Percentiles rank a stretch among this genome's conserved stretches.
phyloP scores from a whole-genome alignment of 352 stramenopile species.

The Peronosclerospora sorghi region DNA sequence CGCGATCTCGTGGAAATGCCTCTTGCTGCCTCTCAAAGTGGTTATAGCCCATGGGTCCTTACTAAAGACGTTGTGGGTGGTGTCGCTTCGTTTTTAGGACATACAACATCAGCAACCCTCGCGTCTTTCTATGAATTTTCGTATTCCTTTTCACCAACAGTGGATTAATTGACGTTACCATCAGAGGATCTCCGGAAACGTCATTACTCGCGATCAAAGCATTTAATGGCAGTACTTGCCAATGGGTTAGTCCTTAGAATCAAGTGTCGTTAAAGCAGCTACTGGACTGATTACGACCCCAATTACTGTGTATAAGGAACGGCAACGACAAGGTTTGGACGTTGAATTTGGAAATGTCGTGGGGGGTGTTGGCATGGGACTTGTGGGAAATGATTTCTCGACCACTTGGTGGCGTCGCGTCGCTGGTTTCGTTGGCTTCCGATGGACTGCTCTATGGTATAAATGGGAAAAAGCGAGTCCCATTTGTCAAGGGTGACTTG shows the following conservation, averaged over 20 bases:
- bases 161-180: conserved; percentile 69
- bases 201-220: conserved; percentile 54
- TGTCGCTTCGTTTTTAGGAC: conserved; percentile 58
- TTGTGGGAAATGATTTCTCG: conserved; percentile 71
- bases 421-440: conserved; percentile 62
- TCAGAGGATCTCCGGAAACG: conserved; percentile 44
- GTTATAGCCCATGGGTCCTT: conserved; percentile 68
- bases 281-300: conserved; percentile 68
- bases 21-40: conserved; percentile 45
- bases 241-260: conserved; percentile 55
- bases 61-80: conserved; percentile 60
- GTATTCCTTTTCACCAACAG: conserved; percentile 69
- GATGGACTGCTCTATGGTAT: conserved; percentile 66
- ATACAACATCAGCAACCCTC: conserved; percentile 55
- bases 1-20: conserved; percentile 75
- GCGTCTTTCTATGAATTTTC: conserved; percentile 70
- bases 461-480: conserved; percentile 21
- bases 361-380: conserved; percentile 58
- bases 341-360: conserved; percentile 54
- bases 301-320: conserved; percentile 63
- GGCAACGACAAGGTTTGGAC: conserved; percentile 44
- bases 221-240: conserved; percentile 49
- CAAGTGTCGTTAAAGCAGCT: conserved; percentile 63
- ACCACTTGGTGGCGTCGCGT: conserved; percentile 67
- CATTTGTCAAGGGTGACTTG: conserved; percentile 20